Evolutionary conservation across 805 yeast species (phyloP).

Genomic region (Saccharomycopsis lassenensis): DNA sequence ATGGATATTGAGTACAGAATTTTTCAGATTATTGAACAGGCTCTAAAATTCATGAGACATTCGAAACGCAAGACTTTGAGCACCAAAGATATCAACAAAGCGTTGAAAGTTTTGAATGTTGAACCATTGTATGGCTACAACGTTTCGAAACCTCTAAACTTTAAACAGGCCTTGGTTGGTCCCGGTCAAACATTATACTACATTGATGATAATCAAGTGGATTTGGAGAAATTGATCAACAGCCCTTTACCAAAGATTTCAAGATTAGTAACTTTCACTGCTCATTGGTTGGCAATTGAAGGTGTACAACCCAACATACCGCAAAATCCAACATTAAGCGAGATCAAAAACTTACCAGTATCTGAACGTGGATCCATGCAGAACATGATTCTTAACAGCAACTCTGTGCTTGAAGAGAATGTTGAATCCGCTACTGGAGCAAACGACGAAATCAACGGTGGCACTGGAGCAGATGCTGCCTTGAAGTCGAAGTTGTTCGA

Average conservation of each 20-base stretch:
- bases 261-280: constrained; percentile 81
- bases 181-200: constrained; percentile 92
- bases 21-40: constrained; percentile 91
- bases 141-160: constrained; percentile 49
- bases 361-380: constrained; percentile 74
- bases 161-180: constrained; percentile 78
- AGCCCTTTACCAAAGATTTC: constrained; percentile 95
- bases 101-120: constrained; percentile 74
- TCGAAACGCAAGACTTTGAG: constrained; percentile 73
- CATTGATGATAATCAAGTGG: constrained; percentile 85
- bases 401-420: constrained; percentile 20
- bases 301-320: constrained; percentile 98
- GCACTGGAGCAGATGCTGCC: constrained; percentile 20
- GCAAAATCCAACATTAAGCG: constrained; percentile 79
- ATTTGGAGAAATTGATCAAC: constrained; percentile 85
- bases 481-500: constrained; percentile 5
- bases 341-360: constrained; percentile 69
- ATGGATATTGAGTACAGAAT: constrained; percentile 99
- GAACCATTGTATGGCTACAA: constrained; percentile 88
- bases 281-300: constrained; percentile 96
- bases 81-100: constrained; percentile 71
- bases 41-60: constrained; percentile 92
- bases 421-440: constrained; percentile 19
- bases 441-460: constrained; percentile 12
- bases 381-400: constrained; percentile 43